Conservation (phyloP, 108 stramenopile species). For the Skeletonema potamos region DNA sequence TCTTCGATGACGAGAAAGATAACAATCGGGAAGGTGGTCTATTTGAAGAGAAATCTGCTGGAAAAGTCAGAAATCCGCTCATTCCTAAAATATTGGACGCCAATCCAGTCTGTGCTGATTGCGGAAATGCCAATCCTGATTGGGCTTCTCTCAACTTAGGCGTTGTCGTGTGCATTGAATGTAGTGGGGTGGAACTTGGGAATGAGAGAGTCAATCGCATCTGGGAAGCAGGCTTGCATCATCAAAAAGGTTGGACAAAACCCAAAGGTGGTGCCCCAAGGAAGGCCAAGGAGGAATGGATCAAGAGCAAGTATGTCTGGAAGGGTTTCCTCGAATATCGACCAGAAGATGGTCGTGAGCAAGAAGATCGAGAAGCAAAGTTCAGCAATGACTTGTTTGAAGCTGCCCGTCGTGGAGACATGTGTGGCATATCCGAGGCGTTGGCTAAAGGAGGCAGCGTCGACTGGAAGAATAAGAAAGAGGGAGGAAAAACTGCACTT, state of each 20-base stretch:
- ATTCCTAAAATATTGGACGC: slow-evolving; percentile 61
- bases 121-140: slow-evolving; percentile 72
- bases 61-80: slow-evolving; percentile 36
- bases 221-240: slow-evolving; percentile 79
- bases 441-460: slow-evolving; percentile 78
- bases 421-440: slow-evolving; percentile 58
- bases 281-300: slow-evolving; percentile 83
- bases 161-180: slow-evolving; percentile 93
- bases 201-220: slow-evolving; percentile 77
- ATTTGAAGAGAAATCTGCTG: slow-evolving; percentile 4
- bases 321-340: slow-evolving; percentile 77
- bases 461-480: slow-evolving; percentile 66
- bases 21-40: slow-evolving; percentile 12
- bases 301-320: slow-evolving; percentile 87
- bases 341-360: slow-evolving; percentile 53
- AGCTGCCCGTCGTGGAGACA: slow-evolving; percentile 61
- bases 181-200: slow-evolving; percentile 90
- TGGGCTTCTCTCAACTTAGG: slow-evolving; percentile 90
- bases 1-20: slow-evolving; percentile 34
- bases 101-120: slow-evolving; percentile 85
- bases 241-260: slow-evolving; percentile 84
- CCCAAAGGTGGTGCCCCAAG: slow-evolving; percentile 52
- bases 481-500: slow-evolving; percentile 61
- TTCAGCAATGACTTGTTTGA: slow-evolving; percentile 65
- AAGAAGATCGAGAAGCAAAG: slow-evolving; percentile 61